Evolutionary conservation across 1,284 basidiomycete species (phyloP).

Genomic region (Marasmius tenuissimus): DNA sequence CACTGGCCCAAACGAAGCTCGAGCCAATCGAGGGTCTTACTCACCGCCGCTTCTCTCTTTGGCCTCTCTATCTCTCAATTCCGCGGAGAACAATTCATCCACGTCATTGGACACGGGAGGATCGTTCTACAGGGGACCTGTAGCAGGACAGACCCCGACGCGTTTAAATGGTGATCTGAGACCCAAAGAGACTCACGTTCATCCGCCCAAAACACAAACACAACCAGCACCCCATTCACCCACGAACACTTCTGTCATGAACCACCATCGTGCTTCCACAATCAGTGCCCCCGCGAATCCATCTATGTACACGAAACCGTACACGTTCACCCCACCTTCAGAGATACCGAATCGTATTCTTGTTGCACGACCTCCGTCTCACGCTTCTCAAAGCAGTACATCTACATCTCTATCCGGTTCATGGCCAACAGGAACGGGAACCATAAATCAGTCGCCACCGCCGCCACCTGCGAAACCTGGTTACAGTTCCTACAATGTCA

Average conservation of each 20-base stretch:
- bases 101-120: not conserved
- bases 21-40: not conserved
- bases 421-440: not conserved
- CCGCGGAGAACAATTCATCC: not conserved
- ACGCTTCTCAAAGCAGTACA: not conserved
- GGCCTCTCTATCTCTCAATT: not conserved
- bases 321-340: constrained; percentile 1
- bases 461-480: not conserved
- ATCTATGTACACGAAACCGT: not conserved
- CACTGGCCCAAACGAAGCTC: no score
- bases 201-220: not conserved
- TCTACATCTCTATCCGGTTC: not conserved
- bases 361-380: constrained; percentile 6
- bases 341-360: constrained; percentile 4
- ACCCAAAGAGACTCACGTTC: not conserved
- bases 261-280: not conserved
- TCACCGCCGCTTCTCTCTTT: not conserved
- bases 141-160: not conserved
- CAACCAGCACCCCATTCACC: not conserved
- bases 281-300: not conserved
- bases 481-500: constrained; percentile 1
- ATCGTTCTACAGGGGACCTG: not conserved
- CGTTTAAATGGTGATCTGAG: not conserved
- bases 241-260: not conserved
- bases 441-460: not conserved